Percentiles rank a stretch among this genome's conserved stretches.
phyloP scores from a whole-genome alignment of 495 filamentous ascomycete genomes.

The Aspergillus kassunensis region DNA sequence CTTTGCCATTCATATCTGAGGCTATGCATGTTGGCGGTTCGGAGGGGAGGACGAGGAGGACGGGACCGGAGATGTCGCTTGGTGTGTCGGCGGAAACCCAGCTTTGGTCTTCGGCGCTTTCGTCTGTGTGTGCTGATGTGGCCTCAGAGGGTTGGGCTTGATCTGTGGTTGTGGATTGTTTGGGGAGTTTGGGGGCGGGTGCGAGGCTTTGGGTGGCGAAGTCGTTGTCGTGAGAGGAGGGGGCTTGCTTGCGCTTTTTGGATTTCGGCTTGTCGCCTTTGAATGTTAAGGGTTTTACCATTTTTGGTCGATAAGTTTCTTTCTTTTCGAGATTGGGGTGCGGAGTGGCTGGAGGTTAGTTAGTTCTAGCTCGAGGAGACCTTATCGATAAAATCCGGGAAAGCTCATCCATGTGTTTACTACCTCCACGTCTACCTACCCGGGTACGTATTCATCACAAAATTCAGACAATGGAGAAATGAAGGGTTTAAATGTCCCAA shows the following conservation, averaged over 20 bases:
- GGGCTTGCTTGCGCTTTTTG: constrained; percentile 77
- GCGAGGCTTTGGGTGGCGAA: constrained; percentile 15
- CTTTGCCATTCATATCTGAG: constrained; percentile 76
- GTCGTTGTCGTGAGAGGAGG: constrained; percentile 21
- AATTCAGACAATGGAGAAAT: too few species aligned
- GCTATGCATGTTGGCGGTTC: constrained; percentile 66
- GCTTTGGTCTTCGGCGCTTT: constrained; percentile 63
- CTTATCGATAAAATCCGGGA: too few species aligned
- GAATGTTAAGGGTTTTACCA: constrained; percentile 83
- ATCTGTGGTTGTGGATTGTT: constrained; percentile 35
- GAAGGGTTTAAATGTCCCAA: too few species aligned
- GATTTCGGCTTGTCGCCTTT: constrained; percentile 80
- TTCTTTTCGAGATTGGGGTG: neutral
- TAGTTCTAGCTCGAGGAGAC: too few species aligned
- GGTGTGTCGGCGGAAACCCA: constrained; percentile 84
- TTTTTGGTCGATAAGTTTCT: constrained; percentile 21
- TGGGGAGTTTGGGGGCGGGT: constrained; percentile 32
- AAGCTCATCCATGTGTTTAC: too few species aligned
- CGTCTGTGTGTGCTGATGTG: constrained; percentile 16
- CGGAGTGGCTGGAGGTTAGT: too few species aligned
- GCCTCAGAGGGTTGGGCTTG: constrained; percentile 7
- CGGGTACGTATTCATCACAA: too few species aligned
- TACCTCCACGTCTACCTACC: too few species aligned
- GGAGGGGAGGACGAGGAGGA: constrained; percentile 76
- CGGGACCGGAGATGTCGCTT: constrained; percentile 75